Percentiles rank a stretch among this genome's conserved stretches.
Evolutionary conservation across 2,329 filamentous ascomycete genomes (phyloP).

Genomic region (Zasmidium citrigriseum): DNA sequence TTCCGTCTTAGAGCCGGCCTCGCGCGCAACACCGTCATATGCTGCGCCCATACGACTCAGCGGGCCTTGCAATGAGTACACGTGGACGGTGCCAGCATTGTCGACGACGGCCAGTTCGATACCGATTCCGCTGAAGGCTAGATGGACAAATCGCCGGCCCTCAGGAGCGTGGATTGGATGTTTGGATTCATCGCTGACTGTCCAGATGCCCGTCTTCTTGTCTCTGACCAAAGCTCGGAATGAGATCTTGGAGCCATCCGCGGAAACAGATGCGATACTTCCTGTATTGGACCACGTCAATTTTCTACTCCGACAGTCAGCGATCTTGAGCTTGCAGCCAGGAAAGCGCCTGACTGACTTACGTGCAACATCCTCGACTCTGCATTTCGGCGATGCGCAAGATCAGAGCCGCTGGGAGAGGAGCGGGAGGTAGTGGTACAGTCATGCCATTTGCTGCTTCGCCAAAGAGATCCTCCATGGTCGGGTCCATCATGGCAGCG

Average conservation of each 20-base stretch:
- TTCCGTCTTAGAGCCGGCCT: conserved; percentile 67
- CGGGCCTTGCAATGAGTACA: conserved; percentile 70
- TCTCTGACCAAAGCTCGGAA: conserved; percentile 72
- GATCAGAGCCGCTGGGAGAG: conserved; percentile 61
- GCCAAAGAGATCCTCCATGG: conserved; percentile 72
- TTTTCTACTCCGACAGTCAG: conserved; percentile 54
- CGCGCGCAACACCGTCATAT: conserved; percentile 58
- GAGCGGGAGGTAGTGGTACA: conserved; percentile 55
- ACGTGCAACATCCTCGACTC: conserved; percentile 78
- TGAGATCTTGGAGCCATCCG: conserved; percentile 69
- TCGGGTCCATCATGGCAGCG: conserved; percentile 26
- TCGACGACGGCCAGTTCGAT: conserved; percentile 85
- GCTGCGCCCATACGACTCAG: conserved; percentile 68
- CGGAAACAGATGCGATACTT: conserved; percentile 77
- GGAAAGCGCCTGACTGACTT: conserved; percentile 42
- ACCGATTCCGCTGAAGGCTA: conserved; percentile 77
- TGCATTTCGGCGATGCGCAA: conserved; percentile 76
- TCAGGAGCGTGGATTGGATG: conserved; percentile 64
- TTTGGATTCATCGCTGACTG: conserved; percentile 69
- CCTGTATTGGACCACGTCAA: conserved; percentile 88
- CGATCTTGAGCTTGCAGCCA: conserved; percentile 5
- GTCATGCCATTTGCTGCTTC: conserved; percentile 57
- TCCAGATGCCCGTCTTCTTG: conserved; percentile 71
- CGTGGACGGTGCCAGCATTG: conserved; percentile 71
- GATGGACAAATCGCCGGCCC: conserved; percentile 70